Percentiles rank a stretch among this genome's conserved stretches.
Conservation (phyloP, 306 rosid genomes). For the Vigna trinervia region DNA sequence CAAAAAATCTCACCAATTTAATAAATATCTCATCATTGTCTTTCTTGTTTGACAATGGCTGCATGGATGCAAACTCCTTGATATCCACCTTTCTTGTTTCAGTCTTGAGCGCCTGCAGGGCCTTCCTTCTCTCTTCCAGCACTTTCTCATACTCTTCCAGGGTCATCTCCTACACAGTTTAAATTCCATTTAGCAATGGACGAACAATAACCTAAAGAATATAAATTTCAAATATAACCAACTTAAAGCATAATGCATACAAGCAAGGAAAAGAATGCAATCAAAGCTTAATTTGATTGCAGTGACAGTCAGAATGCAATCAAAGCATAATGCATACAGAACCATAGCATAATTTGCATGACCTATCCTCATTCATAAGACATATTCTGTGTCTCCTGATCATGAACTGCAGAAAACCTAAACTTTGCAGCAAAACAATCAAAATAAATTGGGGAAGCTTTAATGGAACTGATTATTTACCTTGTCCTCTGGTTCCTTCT, state of each 20-base stretch:
- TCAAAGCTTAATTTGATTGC: background rate
- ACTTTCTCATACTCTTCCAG: slow-evolving; percentile 93
- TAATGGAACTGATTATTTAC: slow-evolving; percentile 41
- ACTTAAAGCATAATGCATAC: background rate
- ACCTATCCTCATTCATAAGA: slow-evolving; percentile 1
- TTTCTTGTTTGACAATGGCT: slow-evolving; percentile 88
- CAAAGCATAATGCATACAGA: background rate
- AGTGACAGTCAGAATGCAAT: background rate
- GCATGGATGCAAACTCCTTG: slow-evolving; percentile 85
- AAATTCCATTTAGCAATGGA: slow-evolving; percentile 30
- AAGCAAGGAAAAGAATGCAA: slow-evolving; percentile 14
- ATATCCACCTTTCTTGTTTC: slow-evolving; percentile 87
- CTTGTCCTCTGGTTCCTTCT: slow-evolving; percentile 88
- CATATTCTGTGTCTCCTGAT: background rate
- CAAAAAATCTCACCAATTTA: slow-evolving; percentile 66
- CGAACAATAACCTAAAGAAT: background rate
- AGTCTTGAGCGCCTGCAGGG: slow-evolving; percentile 71
- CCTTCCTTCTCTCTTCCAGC: slow-evolving; percentile 86
- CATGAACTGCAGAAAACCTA: background rate
- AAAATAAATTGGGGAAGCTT: background rate
- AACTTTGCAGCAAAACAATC: background rate
- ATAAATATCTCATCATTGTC: slow-evolving; percentile 72
- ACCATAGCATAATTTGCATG: background rate
- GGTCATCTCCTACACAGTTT: slow-evolving; percentile 79
- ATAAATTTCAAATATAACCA: background rate